Percentiles rank a stretch among this genome's conserved stretches.
phyloP scores from a whole-genome alignment of 176 grass and related monocot genomes.

The Zea mays region Zm-B73-REFERENCE-NAM-5.0 NC_050098.1:45173501-45174000 shows the following conservation, averaged over 20 bases:
- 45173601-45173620: constrained; percentile 99
- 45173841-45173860: constrained; percentile 53
- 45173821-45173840: constrained; percentile 82
- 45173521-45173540: constrained; percentile 27
- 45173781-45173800: constrained; percentile 98
- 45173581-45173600: constrained; percentile 96
- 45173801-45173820: constrained; percentile 90
- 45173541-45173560: constrained; percentile 94
- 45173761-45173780: constrained; percentile 89
- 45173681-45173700: constrained; percentile 99
- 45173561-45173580: constrained; percentile 95
- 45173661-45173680: constrained; percentile 94
- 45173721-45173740: constrained; percentile 88
- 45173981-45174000: constrained; percentile 62
- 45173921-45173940: background rate
- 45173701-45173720: constrained; percentile 98
- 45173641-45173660: constrained; percentile 81
- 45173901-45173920: constrained; percentile 17
- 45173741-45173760: constrained; percentile 97
- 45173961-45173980: constrained; percentile 63
- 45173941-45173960: constrained; percentile 30
- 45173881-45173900: constrained; percentile 42
- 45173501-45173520: background rate
- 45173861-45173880: constrained; percentile 36
- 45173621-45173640: constrained; percentile 78